Conservation (phyloP, 345 rosid genomes). For the Rhodomyrtus tomentosa region DNA sequence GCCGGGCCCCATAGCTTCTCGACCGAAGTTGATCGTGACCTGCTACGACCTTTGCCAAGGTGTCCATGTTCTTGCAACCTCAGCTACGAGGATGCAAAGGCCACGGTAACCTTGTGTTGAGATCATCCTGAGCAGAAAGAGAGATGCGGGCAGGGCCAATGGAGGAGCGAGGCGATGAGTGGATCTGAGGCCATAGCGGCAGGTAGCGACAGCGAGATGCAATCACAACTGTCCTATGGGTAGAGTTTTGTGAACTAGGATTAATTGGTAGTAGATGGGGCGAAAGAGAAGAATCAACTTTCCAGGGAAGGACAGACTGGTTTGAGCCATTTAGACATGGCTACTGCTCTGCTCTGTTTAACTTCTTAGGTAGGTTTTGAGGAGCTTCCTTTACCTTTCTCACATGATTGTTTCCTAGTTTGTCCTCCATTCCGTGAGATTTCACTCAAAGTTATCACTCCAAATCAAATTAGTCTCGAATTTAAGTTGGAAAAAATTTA, state of each 20-base stretch:
- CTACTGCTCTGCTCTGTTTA: not conserved
- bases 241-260: not conserved
- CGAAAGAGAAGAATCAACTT: not conserved
- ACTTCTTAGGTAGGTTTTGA: not conserved
- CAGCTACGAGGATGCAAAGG: not conserved
- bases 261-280: not conserved
- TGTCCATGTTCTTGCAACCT: not conserved
- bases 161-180: not conserved
- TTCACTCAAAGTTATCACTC: not conserved
- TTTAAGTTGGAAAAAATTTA: not conserved
- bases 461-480: not conserved
- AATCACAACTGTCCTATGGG: not conserved
- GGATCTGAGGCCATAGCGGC: not conserved
- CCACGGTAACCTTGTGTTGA: not conserved
- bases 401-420: not conserved
- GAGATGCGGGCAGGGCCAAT: not conserved
- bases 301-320: not conserved
- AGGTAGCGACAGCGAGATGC: not conserved
- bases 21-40: not conserved
- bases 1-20: not conserved
- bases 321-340: not conserved
- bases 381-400: not conserved
- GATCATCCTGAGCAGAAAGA: not conserved
- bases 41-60: not conserved
- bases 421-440: not conserved